phyloP scores from a whole-genome alignment of 2,329 filamentous ascomycete species.

The Xylaria sp. region DNA sequence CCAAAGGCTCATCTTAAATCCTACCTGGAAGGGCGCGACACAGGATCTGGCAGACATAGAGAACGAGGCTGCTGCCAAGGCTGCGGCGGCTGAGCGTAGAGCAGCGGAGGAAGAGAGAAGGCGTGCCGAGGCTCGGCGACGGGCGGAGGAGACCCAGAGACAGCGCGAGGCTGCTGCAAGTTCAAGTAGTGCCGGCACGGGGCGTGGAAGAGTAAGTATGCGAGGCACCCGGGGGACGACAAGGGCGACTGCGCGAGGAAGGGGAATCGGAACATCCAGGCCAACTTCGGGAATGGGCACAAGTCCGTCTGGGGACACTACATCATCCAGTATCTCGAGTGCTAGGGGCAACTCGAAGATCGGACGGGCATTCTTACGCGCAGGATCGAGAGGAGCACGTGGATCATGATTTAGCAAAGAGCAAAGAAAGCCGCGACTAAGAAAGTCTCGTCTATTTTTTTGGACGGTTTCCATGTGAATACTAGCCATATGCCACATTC shows the following conservation, averaged over 20 bases:
- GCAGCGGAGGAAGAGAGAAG: slow-evolving; percentile 80
- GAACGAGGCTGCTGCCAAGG: slow-evolving; percentile 73
- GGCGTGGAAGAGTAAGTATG: slow-evolving; percentile 22
- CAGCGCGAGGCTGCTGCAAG: slow-evolving; percentile 47
- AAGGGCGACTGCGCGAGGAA: slow-evolving; percentile 21
- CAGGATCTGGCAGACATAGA: slow-evolving; percentile 88
- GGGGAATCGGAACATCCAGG: slow-evolving; percentile 28
- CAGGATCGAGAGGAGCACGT: slow-evolving; percentile 58
- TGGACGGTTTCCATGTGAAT: slow-evolving; percentile 3
- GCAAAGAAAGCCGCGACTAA: neutral
- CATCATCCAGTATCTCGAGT: slow-evolving; percentile 40
- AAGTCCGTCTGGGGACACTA: slow-evolving; percentile 33
- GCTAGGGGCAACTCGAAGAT: slow-evolving; percentile 50
- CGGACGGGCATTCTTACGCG: slow-evolving; percentile 56
- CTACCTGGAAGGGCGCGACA: slow-evolving; percentile 85
- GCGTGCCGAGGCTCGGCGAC: slow-evolving; percentile 70
- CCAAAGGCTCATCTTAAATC: slow-evolving; percentile 86
- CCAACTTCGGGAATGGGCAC: slow-evolving; percentile 45
- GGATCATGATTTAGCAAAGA: slow-evolving; percentile 30
- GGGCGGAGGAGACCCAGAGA: slow-evolving; percentile 65
- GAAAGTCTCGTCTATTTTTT: slow-evolving; percentile 12
- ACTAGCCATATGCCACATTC: neutral
- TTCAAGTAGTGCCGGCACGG: slow-evolving; percentile 8
- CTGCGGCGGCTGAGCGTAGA: slow-evolving; percentile 77
- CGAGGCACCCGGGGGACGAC: slow-evolving; percentile 24